Conservation (phyloP, 768 basidiomycete genomes). For the Boletus subparvulus region DNA sequence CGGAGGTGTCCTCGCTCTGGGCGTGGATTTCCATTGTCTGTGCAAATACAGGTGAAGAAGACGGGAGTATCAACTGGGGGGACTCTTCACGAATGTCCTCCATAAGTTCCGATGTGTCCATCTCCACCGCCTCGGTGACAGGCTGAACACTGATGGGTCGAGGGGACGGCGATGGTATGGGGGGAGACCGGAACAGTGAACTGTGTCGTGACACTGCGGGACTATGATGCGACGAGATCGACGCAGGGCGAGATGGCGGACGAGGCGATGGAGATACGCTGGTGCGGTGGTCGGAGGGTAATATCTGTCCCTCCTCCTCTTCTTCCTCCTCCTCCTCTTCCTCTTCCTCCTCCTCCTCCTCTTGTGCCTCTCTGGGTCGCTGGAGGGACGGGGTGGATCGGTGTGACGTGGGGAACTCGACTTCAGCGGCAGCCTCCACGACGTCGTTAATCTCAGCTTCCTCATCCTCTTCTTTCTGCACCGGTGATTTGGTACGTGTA, state of each 20-base stretch:
- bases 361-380: constrained; percentile 6
- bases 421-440: constrained; percentile 8
- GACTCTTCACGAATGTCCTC: constrained; percentile 24
- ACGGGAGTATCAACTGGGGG: constrained; percentile 23
- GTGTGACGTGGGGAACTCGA: constrained; percentile 13
- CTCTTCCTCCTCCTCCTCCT: constrained; percentile 10
- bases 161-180: constrained; percentile 9
- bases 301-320: constrained; percentile 10
- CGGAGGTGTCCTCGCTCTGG: neutral
- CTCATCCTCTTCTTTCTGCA: constrained; percentile 25
- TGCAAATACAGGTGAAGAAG: constrained; percentile 20
- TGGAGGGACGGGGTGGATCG: constrained; percentile 18
- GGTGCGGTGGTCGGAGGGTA: neutral
- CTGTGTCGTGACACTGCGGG: constrained; percentile 17
- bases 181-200: constrained; percentile 16
- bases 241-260: constrained; percentile 19
- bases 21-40: neutral
- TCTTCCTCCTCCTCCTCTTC: constrained; percentile 12
- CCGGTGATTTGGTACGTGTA: constrained; percentile 21
- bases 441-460: constrained; percentile 23
- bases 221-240: constrained; percentile 15
- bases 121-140: constrained; percentile 9
- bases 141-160: constrained; percentile 2
- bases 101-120: constrained; percentile 18
- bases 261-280: constrained; percentile 9